phyloP scores from a whole-genome alignment of 495 filamentous ascomycete genomes.

The Lentithecium fluviatile region DNA sequence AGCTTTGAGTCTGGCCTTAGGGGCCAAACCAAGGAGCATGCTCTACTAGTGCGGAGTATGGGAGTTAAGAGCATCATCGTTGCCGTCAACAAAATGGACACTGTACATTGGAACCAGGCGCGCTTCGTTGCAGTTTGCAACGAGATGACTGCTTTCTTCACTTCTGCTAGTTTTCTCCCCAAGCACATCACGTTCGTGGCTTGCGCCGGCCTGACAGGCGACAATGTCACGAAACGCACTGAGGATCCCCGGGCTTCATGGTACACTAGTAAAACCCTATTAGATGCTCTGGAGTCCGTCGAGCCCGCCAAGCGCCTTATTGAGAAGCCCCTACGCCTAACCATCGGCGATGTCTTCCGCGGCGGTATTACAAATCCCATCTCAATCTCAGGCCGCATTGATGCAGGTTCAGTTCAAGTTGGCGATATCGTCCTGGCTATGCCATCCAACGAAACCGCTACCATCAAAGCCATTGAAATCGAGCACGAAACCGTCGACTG shows the following conservation, averaged over 20 bases:
- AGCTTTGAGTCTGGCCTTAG: slow-evolving; percentile 91
- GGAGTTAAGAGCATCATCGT: slow-evolving; percentile 85
- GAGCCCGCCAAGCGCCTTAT: slow-evolving; percentile 69
- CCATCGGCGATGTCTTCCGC: slow-evolving; percentile 78
- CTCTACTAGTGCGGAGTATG: slow-evolving; percentile 85
- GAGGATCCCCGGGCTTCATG: slow-evolving; percentile 57
- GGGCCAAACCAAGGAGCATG: slow-evolving; percentile 93
- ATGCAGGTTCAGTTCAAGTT: slow-evolving; percentile 76
- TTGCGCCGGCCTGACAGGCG: slow-evolving; percentile 82
- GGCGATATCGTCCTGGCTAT: slow-evolving; percentile 78
- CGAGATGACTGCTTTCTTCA: slow-evolving; percentile 79
- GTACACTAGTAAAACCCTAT: slow-evolving; percentile 76
- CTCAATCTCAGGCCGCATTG: slow-evolving; percentile 81
- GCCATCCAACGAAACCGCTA: slow-evolving; percentile 75
- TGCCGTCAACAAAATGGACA: slow-evolving; percentile 93
- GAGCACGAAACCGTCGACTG: slow-evolving; percentile 72
- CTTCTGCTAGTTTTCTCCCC: slow-evolving; percentile 71
- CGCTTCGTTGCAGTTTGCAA: slow-evolving; percentile 83
- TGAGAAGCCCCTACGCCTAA: slow-evolving; percentile 78
- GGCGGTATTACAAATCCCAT: slow-evolving; percentile 71
- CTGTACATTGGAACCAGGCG: slow-evolving; percentile 71
- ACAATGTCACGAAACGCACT: slow-evolving; percentile 71
- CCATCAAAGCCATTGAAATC: slow-evolving; percentile 73
- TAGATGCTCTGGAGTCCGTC: slow-evolving; percentile 79
- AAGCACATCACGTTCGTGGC: slow-evolving; percentile 85